Percentiles rank a stretch among this genome's conserved stretches.
Evolutionary conservation across 441 rosid genomes (phyloP).

Genomic region (Breynia disticha): DNA sequence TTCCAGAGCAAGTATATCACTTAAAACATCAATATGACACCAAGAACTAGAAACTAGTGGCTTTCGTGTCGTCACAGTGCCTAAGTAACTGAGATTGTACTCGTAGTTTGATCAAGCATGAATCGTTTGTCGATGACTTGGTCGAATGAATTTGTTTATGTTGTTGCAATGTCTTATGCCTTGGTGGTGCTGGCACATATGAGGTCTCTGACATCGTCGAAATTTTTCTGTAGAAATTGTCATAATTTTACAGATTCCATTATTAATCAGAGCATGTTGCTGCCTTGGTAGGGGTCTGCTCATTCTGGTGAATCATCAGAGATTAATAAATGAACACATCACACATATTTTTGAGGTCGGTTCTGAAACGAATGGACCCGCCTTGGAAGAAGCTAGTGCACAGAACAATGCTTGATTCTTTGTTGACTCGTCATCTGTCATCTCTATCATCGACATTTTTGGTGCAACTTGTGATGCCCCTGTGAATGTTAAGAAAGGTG

Average conservation of each 20-base stretch:
- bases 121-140: too few species aligned
- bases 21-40: neutral
- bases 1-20: neutral
- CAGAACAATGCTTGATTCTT: conserved; percentile 19
- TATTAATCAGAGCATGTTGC: conserved; percentile 5
- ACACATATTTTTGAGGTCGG: conserved; percentile 10
- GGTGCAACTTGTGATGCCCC: conserved; percentile 6
- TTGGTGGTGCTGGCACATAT: too few species aligned
- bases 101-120: too few species aligned
- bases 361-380: conserved; percentile 18
- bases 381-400: conserved; percentile 9
- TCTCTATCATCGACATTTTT: conserved; percentile 8
- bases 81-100: too few species aligned
- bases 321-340: conserved; percentile 1
- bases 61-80: too few species aligned
- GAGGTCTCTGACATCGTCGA: neutral
- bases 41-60: too few species aligned
- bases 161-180: too few species aligned
- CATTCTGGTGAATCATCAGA: neutral
- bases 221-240: neutral
- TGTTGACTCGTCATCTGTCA: conserved; percentile 4
- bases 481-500: conserved; percentile 1
- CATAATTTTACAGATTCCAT: neutral
- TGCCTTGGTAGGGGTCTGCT: neutral
- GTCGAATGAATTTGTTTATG: too few species aligned